phyloP scores from a whole-genome alignment of 2,329 filamentous ascomycete species.

The Microsporum canis region DNA sequence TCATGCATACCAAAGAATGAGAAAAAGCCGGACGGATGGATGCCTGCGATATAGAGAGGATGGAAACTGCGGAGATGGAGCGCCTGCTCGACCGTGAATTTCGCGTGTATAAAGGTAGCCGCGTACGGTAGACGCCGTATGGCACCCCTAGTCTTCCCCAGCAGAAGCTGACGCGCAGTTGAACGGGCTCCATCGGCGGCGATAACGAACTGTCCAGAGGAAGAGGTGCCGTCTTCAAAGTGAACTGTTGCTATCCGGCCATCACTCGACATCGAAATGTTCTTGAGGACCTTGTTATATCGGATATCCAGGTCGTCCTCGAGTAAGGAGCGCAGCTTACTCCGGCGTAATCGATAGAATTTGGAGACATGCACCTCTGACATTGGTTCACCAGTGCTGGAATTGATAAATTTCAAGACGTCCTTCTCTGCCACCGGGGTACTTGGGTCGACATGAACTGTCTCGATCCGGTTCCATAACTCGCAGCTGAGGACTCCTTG shows the following conservation, averaged over 20 bases:
- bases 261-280: slow-evolving; percentile 6
- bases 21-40: slow-evolving; percentile 37
- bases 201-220: slow-evolving; percentile 36
- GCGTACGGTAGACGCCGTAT: slow-evolving; percentile 34
- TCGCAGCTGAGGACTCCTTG: slow-evolving; percentile 17
- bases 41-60: slow-evolving; percentile 33
- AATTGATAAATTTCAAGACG: slow-evolving; percentile 19
- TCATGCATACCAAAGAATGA: slow-evolving; percentile 35
- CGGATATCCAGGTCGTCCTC: slow-evolving; percentile 19
- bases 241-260: neutral
- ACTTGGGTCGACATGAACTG: slow-evolving; percentile 21
- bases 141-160: slow-evolving; percentile 21
- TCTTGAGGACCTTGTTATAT: slow-evolving; percentile 15
- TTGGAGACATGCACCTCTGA: slow-evolving; percentile 20
- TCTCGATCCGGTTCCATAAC: slow-evolving; percentile 20
- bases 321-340: slow-evolving; percentile 22
- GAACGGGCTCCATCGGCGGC: slow-evolving; percentile 59
- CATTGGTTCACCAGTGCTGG: slow-evolving; percentile 19
- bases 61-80: slow-evolving; percentile 35
- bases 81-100: slow-evolving; percentile 34
- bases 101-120: slow-evolving; percentile 37
- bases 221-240: slow-evolving; percentile 8
- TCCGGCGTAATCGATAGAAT: slow-evolving; percentile 22
- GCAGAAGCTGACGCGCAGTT: slow-evolving; percentile 49
- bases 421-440: slow-evolving; percentile 18